Evolutionary conservation across 106 monocot genomes (phyloP), one percentile per base, ranked within the genome.

Genomic region (Hemerocallis citrina): DNA sequence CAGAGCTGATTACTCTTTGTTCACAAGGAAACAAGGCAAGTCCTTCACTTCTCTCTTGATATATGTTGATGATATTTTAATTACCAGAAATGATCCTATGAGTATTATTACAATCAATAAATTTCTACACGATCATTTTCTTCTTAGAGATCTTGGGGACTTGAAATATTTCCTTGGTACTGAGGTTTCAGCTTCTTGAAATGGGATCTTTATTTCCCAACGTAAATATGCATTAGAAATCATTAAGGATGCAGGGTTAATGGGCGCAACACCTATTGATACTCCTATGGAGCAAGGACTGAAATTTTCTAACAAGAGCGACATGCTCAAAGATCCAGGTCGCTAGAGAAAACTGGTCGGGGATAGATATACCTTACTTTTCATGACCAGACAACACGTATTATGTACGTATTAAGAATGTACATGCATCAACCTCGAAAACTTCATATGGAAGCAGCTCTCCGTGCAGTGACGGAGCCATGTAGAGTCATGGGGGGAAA

Each of bases 131-230:
- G 16, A 48, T 16, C 19, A 20, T 7, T 57, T 57, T 15, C n/a
- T 32, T 13, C 0, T 33, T 28, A n/a, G n/a, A n/a, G n/a, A n/a
- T n/a, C n/a, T n/a, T n/a, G n/a, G n/a, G n/a, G n/a, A n/a, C n/a
- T n/a, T 22, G 6, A 52, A 52, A 52, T 52, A 24, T 13, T 55
- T 55, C 33, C 55, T 55, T 29, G 55, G 55, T 2, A 55, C 33
- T 28, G 55, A 55, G 14, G 28, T 55, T 29, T 28, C 55, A 5
- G 6, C 31, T 9, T 55, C 55, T n/a, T 14, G 5, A 2, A 8
- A 12, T 7, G 59, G 36, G 7, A 20, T 59, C 44, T 17, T n/a
- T n/a, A n/a, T n/a, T n/a, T n/a, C n/a, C n/a, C n/a, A n/a, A n/a
- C n/a, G n/a, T n/a, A n/a, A n/a, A n/a, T n/a, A n/a, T n/a, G n/a